Percentiles rank a stretch among this genome's conserved stretches.
Conservation (phyloP, 306 rosid species). For the Sphenostylis stenocarpa region DNA sequence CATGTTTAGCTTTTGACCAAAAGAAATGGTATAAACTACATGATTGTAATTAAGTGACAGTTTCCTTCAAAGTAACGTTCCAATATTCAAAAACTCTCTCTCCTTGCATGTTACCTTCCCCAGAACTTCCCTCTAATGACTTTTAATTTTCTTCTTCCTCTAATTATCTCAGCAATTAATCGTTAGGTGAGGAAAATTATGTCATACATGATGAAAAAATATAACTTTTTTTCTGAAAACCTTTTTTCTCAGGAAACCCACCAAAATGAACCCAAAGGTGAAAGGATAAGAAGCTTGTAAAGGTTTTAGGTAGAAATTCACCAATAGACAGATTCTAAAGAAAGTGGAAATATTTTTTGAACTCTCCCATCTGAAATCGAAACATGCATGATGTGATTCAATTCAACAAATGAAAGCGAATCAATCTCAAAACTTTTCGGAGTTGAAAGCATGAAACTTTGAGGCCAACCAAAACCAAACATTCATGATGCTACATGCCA, state of each 20-base stretch:
- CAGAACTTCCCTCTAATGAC: background rate
- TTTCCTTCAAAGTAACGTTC: background rate
- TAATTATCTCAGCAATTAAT: background rate
- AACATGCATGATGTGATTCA: background rate
- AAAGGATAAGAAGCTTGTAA: background rate
- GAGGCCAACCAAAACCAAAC: background rate
- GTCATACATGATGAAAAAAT: background rate
- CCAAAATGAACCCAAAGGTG: background rate
- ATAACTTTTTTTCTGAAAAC: background rate
- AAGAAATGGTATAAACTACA: too few relatives aligned
- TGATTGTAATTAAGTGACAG: background rate
- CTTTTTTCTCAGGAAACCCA: background rate
- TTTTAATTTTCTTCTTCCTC: background rate
- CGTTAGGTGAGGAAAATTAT: background rate
- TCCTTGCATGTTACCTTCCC: slow-evolving; percentile 28
- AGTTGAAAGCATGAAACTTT: background rate
- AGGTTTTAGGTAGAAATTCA: background rate
- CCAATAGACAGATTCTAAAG: background rate
- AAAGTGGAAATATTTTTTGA: background rate
- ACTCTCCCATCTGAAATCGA: background rate
- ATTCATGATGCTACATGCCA: background rate
- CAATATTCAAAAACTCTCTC: background rate
- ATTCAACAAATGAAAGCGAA: background rate
- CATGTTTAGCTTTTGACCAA: background rate
- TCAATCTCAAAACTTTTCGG: background rate